Evolutionary conservation across 2,329 filamentous ascomycete species (phyloP), one percentile per base, ranked within the genome.

Genomic region (Plenodomus tracheiphilus): DNA sequence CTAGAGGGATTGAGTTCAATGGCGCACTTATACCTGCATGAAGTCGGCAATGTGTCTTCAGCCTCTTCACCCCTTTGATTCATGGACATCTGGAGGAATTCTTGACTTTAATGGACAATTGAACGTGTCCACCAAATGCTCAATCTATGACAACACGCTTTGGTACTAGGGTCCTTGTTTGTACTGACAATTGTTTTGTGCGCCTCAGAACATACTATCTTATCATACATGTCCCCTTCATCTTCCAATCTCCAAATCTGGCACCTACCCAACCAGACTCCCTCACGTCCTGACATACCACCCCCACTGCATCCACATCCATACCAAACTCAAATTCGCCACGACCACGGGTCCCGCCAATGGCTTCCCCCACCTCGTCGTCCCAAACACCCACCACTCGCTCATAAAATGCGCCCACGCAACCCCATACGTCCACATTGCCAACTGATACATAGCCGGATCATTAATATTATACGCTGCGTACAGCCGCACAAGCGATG

Each of bases 331-430:
- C 30, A 74, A 72, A 21, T 77, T 81, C 32, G 79, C 80, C 35
- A 87, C 81, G 47, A 81, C 59, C 49, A 85, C 64, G n/a, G 85
- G 84, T 43, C 80, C 81, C 40, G 81, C 74, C 58, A 87, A 76
- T 20, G 83, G 80, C 32, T 77, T 76, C 32, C 81, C 81, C 68
- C 87, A 83, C 56, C 81, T 83, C 61, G 90, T 85, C 17, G 85
- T 93, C 62, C 86, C 86, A 75, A 88, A 97, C 3, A 91, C 73
- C 56, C 89, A 77, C 78, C 89, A 88, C 80, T 99, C 94, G 59
- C 81, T 87, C 52, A 84, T 79, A 71, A 64, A 64, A 43, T 64
- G 61, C 28, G 32, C 75, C 45, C 88, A 82, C 1, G 92, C 92
- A 46, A 96, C 80, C 1, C 84, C 80, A 70, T 93, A 96, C 7